phyloP scores from a whole-genome alignment of 2,329 filamentous ascomycete species.

The Calonectria crousiana region DNA sequence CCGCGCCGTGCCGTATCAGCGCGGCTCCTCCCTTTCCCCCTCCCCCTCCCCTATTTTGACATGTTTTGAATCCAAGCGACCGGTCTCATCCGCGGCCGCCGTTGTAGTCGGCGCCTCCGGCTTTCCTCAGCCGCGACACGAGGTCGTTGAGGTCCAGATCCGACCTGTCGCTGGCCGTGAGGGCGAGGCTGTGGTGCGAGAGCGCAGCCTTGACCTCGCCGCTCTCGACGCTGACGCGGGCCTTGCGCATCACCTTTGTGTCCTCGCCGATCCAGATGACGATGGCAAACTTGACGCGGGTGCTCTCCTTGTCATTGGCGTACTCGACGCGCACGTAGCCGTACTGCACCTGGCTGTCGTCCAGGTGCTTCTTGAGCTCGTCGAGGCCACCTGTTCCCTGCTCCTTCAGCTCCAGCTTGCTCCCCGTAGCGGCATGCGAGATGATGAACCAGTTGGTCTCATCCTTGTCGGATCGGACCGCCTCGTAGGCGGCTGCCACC shows the following conservation, averaged over 20 bases:
- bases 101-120: slow-evolving; percentile 79
- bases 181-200: slow-evolving; percentile 73
- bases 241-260: slow-evolving; percentile 78
- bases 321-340: slow-evolving; percentile 76
- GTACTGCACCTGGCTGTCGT: slow-evolving; percentile 73
- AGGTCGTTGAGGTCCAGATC: slow-evolving; percentile 74
- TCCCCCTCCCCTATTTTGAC: not conserved
- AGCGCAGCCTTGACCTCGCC: slow-evolving; percentile 74
- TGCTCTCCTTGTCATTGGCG: slow-evolving; percentile 78
- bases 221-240: slow-evolving; percentile 75
- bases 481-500: slow-evolving; percentile 73
- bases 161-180: slow-evolving; percentile 70
- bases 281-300: slow-evolving; percentile 75
- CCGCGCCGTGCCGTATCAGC: not conserved
- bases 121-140: slow-evolving; percentile 71
- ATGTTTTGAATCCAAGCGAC: not conserved
- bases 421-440: slow-evolving; percentile 69
- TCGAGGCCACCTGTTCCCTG: slow-evolving; percentile 72
- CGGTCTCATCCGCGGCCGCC: slow-evolving; percentile 66
- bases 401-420: slow-evolving; percentile 66
- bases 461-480: slow-evolving; percentile 75
- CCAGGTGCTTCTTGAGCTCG: slow-evolving; percentile 68
- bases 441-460: slow-evolving; percentile 76
- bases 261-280: slow-evolving; percentile 76
- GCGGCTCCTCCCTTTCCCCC: not conserved